Conservation (phyloP, 2,329 filamentous ascomycete genomes). For the Cladophialophora psammophila region DNA sequence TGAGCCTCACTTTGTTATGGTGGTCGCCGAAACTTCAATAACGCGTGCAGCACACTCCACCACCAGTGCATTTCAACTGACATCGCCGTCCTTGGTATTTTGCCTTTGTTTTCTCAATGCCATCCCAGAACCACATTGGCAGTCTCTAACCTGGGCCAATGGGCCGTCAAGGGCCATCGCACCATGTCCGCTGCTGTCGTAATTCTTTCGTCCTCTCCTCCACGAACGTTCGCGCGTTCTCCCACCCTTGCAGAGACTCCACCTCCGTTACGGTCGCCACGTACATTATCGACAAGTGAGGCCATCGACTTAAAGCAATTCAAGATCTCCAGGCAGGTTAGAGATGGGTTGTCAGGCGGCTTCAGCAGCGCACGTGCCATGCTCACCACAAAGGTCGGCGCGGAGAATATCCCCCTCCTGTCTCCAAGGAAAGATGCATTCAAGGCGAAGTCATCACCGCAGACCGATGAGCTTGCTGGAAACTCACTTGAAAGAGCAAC, state of each 20-base stretch:
- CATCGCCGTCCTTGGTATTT: neutral
- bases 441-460: constrained; percentile 18
- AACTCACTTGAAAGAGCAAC: neutral
- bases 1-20: constrained; percentile 2
- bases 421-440: constrained; percentile 27
- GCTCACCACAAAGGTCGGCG: constrained; percentile 23
- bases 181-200: constrained; percentile 45
- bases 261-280: constrained; percentile 42
- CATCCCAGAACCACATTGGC: constrained; percentile 27
- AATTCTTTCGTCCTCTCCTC: constrained; percentile 53
- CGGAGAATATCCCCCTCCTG: constrained; percentile 32
- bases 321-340: constrained; percentile 22
- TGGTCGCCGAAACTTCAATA: neutral
- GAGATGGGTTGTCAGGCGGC: constrained; percentile 35
- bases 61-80: neutral
- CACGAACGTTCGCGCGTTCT: constrained; percentile 42
- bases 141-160: constrained; percentile 28
- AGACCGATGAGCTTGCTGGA: neutral
- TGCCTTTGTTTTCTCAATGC: neutral
- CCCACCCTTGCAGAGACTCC: constrained; percentile 45
- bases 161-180: constrained; percentile 32
- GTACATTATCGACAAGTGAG: constrained; percentile 39
- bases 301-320: constrained; percentile 21
- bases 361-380: constrained; percentile 31
- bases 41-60: neutral